Conservation (phyloP, 164 flowering plant species). For the Liquidambar formosana region DNA sequence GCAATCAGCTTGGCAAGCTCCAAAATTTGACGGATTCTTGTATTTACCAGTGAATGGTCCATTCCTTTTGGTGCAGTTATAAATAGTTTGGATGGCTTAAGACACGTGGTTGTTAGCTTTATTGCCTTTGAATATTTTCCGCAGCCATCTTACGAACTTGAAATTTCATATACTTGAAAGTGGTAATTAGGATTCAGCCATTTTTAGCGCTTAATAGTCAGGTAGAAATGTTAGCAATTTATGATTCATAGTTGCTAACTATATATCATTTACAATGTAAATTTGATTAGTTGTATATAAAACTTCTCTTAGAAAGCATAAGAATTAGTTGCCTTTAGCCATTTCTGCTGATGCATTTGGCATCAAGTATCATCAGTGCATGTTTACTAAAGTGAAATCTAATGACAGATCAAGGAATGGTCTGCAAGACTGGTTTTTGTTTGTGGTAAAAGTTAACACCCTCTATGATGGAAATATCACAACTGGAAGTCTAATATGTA, state of each 20-base stretch:
- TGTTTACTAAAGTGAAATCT: background rate
- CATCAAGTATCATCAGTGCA: background rate
- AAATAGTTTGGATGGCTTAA: background rate
- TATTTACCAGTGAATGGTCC: slow-evolving; percentile 28
- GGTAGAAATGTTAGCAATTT: background rate
- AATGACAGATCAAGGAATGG: background rate
- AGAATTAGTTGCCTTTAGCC: background rate
- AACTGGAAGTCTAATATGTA: no score
- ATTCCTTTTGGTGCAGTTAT: background rate
- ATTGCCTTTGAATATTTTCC: background rate
- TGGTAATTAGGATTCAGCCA: background rate
- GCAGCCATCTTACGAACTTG: background rate
- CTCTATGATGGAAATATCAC: no score
- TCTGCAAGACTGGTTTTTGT: background rate
- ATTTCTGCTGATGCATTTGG: background rate
- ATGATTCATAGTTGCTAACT: background rate
- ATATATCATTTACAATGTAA: background rate
- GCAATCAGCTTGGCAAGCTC: slow-evolving; percentile 50
- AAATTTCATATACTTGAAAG: background rate
- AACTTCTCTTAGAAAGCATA: background rate
- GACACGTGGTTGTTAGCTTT: background rate
- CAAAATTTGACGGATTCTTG: slow-evolving; percentile 43
- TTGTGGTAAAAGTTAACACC: no score
- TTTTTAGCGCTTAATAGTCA: background rate
- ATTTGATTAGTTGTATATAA: background rate